Conservation (phyloP, 345 rosid genomes). For the Acer yangbiense region DNA sequence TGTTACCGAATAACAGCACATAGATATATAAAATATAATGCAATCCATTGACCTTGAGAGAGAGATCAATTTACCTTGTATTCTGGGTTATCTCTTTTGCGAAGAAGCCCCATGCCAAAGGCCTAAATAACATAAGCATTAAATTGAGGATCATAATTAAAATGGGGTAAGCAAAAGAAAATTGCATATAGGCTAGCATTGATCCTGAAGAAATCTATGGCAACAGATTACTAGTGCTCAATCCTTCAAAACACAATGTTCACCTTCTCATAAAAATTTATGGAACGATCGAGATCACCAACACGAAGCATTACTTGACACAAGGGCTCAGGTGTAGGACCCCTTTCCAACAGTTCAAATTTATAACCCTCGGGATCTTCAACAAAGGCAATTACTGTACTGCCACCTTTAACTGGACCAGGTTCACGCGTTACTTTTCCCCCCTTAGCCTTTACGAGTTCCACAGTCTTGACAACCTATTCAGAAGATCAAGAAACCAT, state of each 20-base stretch:
- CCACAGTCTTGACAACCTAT: conserved; percentile 87
- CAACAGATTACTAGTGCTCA: background rate
- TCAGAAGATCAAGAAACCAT: conserved; percentile 14
- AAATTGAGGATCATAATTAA: conserved; percentile 13
- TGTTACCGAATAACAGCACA: background rate
- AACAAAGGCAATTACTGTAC: conserved; percentile 83
- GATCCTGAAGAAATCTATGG: background rate
- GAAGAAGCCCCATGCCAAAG: conserved; percentile 97
- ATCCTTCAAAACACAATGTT: conserved; percentile 22
- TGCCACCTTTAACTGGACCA: conserved; percentile 94
- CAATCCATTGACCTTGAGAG: background rate
- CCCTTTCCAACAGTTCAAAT: conserved; percentile 96
- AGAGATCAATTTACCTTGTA: conserved; percentile 64
- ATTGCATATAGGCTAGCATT: background rate
- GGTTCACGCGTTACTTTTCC: conserved; percentile 92
- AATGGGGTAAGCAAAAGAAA: conserved; percentile 13
- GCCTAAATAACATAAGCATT: conserved; percentile 53
- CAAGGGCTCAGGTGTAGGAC: conserved; percentile 95
- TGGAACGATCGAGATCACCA: conserved; percentile 90
- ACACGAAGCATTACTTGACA: conserved; percentile 99
- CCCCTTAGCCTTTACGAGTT: conserved; percentile 85
- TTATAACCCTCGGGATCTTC: conserved; percentile 99
- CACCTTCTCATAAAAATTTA: conserved; percentile 93
- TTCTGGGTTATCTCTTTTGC: conserved; percentile 85
- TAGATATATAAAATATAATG: background rate